Conservation (phyloP, 345 rosid genomes). For the Populus pruinosa region DNA sequence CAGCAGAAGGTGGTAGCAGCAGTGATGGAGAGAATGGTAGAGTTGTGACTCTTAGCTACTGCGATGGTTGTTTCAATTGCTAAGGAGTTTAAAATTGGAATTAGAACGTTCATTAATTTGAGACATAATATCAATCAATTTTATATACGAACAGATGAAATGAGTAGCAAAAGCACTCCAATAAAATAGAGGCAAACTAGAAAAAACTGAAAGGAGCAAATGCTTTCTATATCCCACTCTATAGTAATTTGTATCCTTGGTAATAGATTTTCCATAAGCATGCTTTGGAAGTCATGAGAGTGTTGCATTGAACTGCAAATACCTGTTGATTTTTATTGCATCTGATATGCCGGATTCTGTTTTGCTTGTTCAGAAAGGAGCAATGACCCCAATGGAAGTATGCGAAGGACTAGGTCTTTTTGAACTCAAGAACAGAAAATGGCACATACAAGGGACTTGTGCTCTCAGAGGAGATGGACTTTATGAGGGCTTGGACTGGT, state of each 20-base stretch:
- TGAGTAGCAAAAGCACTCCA: neutral
- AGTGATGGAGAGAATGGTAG: neutral
- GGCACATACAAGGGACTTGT: conserved; percentile 99
- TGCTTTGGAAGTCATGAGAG: neutral
- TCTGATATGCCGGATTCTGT: neutral
- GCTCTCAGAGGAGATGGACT: conserved; percentile 96
- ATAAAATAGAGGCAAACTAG: neutral
- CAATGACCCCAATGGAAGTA: conserved; percentile 94
- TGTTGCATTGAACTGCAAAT: neutral
- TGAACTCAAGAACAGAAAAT: conserved; percentile 90
- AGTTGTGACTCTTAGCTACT: neutral
- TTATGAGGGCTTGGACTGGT: conserved; percentile 97
- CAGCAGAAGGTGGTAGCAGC: neutral
- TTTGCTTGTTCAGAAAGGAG: conserved; percentile 67
- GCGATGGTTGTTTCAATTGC: neutral
- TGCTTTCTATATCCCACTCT: neutral
- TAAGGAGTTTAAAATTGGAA: neutral
- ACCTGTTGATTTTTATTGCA: neutral
- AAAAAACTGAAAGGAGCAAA: neutral
- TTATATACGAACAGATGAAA: neutral
- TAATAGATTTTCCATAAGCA: neutral
- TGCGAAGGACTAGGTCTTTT: conserved; percentile 87
- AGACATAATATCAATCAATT: neutral
- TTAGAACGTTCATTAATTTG: neutral
- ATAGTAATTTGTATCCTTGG: neutral